Evolutionary conservation across 345 rosid genomes (phyloP), one percentile per base, ranked within the genome.

Genomic region (Euphorbia peplus): DNA sequence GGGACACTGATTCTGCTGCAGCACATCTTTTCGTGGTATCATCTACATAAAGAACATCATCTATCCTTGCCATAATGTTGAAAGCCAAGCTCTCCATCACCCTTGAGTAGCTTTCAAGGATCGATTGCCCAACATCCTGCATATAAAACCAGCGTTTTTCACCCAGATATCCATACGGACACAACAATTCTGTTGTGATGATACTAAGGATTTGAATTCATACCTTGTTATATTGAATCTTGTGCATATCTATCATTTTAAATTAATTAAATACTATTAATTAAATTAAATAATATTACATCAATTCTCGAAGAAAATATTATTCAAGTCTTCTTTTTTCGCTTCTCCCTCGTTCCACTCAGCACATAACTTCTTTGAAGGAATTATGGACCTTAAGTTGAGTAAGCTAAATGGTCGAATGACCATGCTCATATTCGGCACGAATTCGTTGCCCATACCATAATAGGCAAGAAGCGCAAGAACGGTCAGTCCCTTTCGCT

Each of bases 161-260:
- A 30, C 13, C 47, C 2, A 25, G 10, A 18, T 15, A 24, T 39
- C n/a, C 56, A 0, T 11, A 28, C 1, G 10, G 26, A 18, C 24
- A 42, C 16, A 12, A 4, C 37, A 16, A 7, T 37, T 52, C 3
- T 44, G 50, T 3, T 30, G n/a, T n/a, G 54, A 32, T 53, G 14
- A 3, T 13, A 1, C 2, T 39, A 55, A 51, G 42, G 48, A 24
- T 29, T 8, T 56, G 18, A 22, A 39, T 11, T 53, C n/a, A 32
- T 76, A 87, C 97, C 96, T 83, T 91, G 80, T 89, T 91, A 62
- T 82, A 91, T 70, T 91, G 97, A 76, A 95, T 95, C 87, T 95
- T 95, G 86, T 84, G 83, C 99, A 91, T 95, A 73, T 95, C 99
- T n/a, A n/a, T n/a, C n/a, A n/a, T n/a, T n/a, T n/a, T n/a, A n/a